Conservation (phyloP, 2,329 filamentous ascomycete genomes). For the Dryadomyces quercus-mongolicae region DNA sequence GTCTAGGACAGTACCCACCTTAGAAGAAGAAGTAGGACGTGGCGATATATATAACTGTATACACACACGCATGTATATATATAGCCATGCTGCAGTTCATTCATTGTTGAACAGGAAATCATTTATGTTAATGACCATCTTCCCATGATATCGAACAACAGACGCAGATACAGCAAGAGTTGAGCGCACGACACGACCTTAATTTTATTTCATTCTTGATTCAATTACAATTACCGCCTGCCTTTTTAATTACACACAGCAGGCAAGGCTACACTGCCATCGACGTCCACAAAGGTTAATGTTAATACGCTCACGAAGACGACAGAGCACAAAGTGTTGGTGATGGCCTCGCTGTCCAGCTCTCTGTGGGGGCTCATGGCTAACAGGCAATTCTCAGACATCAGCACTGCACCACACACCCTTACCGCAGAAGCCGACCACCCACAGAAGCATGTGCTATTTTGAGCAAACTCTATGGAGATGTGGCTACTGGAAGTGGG, state of each 20-base stretch:
- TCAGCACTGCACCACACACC: background rate
- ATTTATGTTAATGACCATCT: background rate
- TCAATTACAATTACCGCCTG: background rate
- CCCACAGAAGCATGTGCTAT: constrained; percentile 66
- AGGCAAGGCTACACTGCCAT: background rate
- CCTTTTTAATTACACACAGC: background rate
- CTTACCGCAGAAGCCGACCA: background rate
- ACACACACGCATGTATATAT: background rate
- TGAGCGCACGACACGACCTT: background rate
- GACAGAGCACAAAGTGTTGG: background rate
- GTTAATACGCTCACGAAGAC: background rate
- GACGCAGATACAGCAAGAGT: background rate
- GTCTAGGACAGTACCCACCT: constrained; percentile 6
- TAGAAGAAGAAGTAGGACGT: background rate
- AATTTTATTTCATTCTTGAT: background rate
- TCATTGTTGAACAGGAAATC: background rate
- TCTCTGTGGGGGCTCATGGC: too few relatives aligned
- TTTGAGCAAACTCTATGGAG: constrained; percentile 79
- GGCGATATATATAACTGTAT: constrained; percentile 1
- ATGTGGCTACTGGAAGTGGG: constrained; percentile 93
- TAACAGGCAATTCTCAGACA: background rate
- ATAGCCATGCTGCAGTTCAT: constrained; percentile 5
- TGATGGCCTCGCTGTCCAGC: background rate
- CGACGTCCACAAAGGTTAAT: background rate
- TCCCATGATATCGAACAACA: background rate